A percentile compares a stretch with the other conserved stretches of the same genome.
phyloP scores from a whole-genome alignment of 1,139 yeast genomes.

The Saccharomyces pastorianus region DNA sequence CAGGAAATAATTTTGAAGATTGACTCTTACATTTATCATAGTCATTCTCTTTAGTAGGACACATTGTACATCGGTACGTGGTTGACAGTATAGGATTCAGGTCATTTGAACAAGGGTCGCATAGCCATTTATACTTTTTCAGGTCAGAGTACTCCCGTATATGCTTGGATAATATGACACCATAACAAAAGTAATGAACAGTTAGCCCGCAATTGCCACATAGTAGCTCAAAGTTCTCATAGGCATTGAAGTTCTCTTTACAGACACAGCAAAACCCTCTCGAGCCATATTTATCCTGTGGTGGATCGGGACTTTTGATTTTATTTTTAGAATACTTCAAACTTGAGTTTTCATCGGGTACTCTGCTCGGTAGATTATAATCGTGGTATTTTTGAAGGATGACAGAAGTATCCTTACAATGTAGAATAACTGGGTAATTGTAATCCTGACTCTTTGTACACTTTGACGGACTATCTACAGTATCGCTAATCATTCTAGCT shows the following conservation, averaged over 20 bases:
- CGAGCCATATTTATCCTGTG: background rate
- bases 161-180: constrained; percentile 30
- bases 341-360: background rate
- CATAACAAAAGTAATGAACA: constrained; percentile 70
- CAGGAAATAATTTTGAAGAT: constrained; percentile 41
- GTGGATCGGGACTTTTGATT: background rate
- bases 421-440: background rate
- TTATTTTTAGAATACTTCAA: background rate
- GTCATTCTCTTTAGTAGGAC: constrained; percentile 48
- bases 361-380: background rate
- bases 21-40: constrained; percentile 42
- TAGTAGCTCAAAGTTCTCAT: constrained; percentile 12
- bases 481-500: background rate
- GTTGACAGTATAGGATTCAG: constrained; percentile 52
- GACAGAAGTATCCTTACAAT: background rate
- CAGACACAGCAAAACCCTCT: constrained; percentile 45
- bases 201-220: constrained; percentile 66
- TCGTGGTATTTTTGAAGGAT: background rate
- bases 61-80: constrained; percentile 57
- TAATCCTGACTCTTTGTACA: background rate
- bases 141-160: background rate
- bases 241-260: constrained; percentile 33
- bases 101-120: constrained; percentile 76
- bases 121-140: constrained; percentile 49
- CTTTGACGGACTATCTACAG: background rate